Evolutionary conservation across 2,329 filamentous ascomycete species (phyloP), one percentile per base, ranked within the genome.

Genomic region (Elsinoe fawcettii): DNA sequence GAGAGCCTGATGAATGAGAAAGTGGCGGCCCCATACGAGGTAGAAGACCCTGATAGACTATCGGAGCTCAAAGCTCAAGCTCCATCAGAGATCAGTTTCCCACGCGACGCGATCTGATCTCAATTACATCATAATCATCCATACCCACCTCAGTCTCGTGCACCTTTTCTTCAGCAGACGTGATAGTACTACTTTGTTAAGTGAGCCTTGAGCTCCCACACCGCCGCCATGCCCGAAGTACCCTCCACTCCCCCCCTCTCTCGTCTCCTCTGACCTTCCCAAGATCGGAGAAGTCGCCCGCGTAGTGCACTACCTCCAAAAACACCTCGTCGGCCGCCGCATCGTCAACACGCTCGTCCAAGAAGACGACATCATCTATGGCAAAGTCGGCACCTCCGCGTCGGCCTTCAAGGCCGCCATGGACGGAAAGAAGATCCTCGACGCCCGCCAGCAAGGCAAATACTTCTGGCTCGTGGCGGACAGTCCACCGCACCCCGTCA

Each of bases 381-480:
- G 91, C 64, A 96, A 97, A 72, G 90, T 84, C 18, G 90, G 91
- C 27, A 95, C 88, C 0, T 88, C 81, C 16, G 88, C 86, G 0
- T 71, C 81, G 0, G 86, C 85, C 27, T 90, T 99, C 61, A 77
- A 88, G 64, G 79, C 82, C 56, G 84, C 86, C 1, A 76, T 96
- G 66, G 79, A 79, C 2, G 90, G 89, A 3, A 92, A 87, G 66
- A 89, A 83, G 66, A 83, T 87, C 30, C 65, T 80, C 39, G 80
- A 78, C 56, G 88, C 87, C 3, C 88, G 87, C 3, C 90, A 87
- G 59, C 93, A 96, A 69, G 93, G 93, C 8, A 99, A 97, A 79
- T 97, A 97, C 69, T 97, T 99, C 70, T 99, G 93, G 78, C 77
- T 97, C 20, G 84, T 89, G 36, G 87, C 88, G 81, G 80, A 81